Evolutionary conservation across 164 flowering plant genomes (phyloP).

Genomic region (Tetrastigma voinierianum): DNA sequence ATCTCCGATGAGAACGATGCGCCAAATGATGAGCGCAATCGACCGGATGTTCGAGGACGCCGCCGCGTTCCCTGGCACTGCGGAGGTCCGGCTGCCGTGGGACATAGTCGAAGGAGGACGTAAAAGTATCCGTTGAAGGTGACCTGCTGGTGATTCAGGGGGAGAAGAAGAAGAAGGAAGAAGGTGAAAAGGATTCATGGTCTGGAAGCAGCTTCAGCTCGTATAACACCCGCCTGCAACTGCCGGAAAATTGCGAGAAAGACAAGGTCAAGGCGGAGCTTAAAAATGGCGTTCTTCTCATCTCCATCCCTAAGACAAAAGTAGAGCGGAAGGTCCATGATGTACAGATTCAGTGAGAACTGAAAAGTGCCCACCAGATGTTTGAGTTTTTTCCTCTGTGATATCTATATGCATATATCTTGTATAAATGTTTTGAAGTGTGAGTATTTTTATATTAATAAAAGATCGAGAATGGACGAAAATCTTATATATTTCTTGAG

Average conservation of each 20-base stretch:
- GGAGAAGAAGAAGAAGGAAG: constrained; percentile 45
- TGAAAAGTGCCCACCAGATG: too few species aligned
- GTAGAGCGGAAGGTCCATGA: constrained; percentile 65
- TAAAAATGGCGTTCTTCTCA: constrained; percentile 69
- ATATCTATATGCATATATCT: too few species aligned
- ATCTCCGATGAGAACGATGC: constrained; percentile 75
- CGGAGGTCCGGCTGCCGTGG: constrained; percentile 62
- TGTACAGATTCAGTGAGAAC: too few species aligned
- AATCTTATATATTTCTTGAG: too few species aligned
- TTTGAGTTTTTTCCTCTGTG: too few species aligned
- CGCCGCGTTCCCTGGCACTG: constrained; percentile 31
- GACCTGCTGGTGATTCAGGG: constrained; percentile 63
- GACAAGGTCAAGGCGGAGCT: constrained; percentile 81
- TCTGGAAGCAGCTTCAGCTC: constrained; percentile 34
- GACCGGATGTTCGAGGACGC: constrained; percentile 71
- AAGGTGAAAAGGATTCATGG: constrained; percentile 36
- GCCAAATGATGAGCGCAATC: constrained; percentile 76
- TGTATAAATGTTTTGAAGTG: too few species aligned
- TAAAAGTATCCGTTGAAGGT: constrained; percentile 65
- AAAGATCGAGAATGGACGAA: too few species aligned
- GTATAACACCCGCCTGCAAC: constrained; percentile 52
- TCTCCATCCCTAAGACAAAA: constrained; percentile 59
- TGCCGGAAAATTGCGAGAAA: constrained; percentile 49
- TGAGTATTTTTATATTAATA: too few species aligned
- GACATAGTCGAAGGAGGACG: constrained; percentile 70